phyloP scores from a whole-genome alignment of 1,284 basidiomycete genomes.

The Ganoderma sinense region DNA sequence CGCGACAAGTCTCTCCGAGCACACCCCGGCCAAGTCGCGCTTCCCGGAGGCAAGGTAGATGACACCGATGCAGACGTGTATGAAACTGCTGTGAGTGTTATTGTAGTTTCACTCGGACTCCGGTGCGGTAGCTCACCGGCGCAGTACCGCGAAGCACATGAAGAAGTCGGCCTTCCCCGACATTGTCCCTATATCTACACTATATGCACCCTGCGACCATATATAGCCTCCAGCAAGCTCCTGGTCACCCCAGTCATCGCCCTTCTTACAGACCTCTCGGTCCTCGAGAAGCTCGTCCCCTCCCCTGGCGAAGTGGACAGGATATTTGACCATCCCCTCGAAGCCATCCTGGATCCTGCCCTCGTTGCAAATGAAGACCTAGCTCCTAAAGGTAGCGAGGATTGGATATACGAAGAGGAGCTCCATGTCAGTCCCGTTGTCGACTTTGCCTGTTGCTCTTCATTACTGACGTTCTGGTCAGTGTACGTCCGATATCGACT shows the following conservation, averaged over 20 bases:
- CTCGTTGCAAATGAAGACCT: constrained; percentile 56
- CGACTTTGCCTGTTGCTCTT: constrained; percentile 10
- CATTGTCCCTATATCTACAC: constrained; percentile 63
- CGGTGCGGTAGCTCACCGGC: neutral
- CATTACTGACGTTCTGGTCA: constrained; percentile 32
- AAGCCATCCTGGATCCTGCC: constrained; percentile 70
- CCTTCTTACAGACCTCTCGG: constrained; percentile 60
- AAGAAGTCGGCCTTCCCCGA: constrained; percentile 80
- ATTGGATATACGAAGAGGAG: constrained; percentile 82
- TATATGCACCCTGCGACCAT: constrained; percentile 75
- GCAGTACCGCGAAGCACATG: constrained; percentile 82
- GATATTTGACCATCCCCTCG: constrained; percentile 83
- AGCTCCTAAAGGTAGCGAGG: constrained; percentile 62
- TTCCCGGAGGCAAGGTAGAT: constrained; percentile 87
- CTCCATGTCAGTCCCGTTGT: constrained; percentile 56
- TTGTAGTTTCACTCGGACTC: neutral
- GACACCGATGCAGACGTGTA: constrained; percentile 67
- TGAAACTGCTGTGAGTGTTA: constrained; percentile 72
- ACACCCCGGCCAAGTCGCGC: constrained; percentile 82
- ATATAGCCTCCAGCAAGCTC: constrained; percentile 69
- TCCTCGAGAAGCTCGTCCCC: constrained; percentile 62
- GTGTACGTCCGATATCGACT: constrained; percentile 63
- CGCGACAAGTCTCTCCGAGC: constrained; percentile 79
- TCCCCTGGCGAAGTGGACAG: constrained; percentile 75
- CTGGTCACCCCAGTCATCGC: constrained; percentile 79